Evolutionary conservation across 2,329 filamentous ascomycete genomes (phyloP).

Genomic region (Trichoderma afroharzianum): DNA sequence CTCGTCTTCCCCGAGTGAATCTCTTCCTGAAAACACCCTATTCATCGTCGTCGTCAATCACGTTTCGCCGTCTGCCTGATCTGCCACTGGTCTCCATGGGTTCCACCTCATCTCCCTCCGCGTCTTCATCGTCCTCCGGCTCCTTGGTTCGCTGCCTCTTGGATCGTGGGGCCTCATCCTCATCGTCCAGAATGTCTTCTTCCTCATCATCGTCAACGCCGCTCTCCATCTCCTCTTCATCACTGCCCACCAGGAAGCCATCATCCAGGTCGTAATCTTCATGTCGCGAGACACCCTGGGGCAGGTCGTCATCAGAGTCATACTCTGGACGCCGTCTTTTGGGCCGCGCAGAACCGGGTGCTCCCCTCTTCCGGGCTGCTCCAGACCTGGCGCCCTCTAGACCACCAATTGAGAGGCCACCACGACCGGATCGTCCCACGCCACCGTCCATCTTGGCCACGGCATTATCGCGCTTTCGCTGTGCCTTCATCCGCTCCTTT

Average conservation of each 20-base stretch:
- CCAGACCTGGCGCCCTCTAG: slow-evolving; percentile 58
- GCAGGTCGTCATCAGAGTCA: slow-evolving; percentile 72
- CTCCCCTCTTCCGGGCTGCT: slow-evolving; percentile 51
- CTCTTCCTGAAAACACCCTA: background rate
- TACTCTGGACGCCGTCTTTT: slow-evolving; percentile 61
- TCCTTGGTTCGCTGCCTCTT: slow-evolving; percentile 53
- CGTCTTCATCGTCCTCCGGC: slow-evolving; percentile 50
- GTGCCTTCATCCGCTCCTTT: slow-evolving; percentile 66
- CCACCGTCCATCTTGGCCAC: slow-evolving; percentile 61
- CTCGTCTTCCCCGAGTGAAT: background rate
- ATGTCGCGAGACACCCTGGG: slow-evolving; percentile 56
- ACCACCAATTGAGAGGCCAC: slow-evolving; percentile 64
- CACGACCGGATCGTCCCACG: slow-evolving; percentile 46
- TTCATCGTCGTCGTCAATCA: slow-evolving; percentile 57
- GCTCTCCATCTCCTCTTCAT: slow-evolving; percentile 64
- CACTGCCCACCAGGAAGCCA: slow-evolving; percentile 72
- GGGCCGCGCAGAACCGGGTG: slow-evolving; percentile 45
- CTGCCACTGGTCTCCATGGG: slow-evolving; percentile 40
- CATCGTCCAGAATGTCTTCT: slow-evolving; percentile 54
- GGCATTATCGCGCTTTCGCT: slow-evolving; percentile 65
- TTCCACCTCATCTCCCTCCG: slow-evolving; percentile 54
- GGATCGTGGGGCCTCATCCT: slow-evolving; percentile 44
- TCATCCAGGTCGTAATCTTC: slow-evolving; percentile 79
- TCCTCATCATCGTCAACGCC: slow-evolving; percentile 65
- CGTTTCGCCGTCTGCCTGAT: slow-evolving; percentile 47